These are phyloP conservation scores for Yarrowia bubula DNA, from an alignment of 805 yeast genomes.

Conservation along the genomic window DNA sequence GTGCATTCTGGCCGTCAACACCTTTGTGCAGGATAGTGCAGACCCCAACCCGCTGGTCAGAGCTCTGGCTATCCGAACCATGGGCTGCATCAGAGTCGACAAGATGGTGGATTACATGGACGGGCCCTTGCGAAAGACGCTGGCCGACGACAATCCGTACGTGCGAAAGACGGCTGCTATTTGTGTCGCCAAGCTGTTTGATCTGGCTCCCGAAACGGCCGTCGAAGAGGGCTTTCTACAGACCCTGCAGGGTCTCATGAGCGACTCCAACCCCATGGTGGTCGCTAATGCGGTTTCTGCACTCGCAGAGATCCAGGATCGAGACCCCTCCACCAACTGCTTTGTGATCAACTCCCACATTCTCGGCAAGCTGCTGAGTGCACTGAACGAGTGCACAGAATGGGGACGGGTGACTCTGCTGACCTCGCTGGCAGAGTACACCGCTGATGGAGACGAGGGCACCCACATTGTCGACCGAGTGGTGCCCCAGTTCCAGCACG, in stretches of 20 bases:
- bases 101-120: constrained; percentile 94
- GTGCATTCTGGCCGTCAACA: constrained; percentile 92
- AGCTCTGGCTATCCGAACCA: constrained; percentile 94
- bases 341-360: constrained; percentile 44
- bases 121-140: constrained; percentile 78
- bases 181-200: constrained; percentile 93
- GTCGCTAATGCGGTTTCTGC: constrained; percentile 92
- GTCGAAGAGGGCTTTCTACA: constrained; percentile 83
- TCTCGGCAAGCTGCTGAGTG: constrained; percentile 62
- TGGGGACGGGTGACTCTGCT: constrained; percentile 96
- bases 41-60: constrained; percentile 96
- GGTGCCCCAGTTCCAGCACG: constrained; percentile 73
- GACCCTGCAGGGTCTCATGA: constrained; percentile 61
- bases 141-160: constrained; percentile 91
- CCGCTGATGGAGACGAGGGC: constrained; percentile 62
- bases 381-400: constrained; percentile 95
- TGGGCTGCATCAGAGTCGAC: constrained; percentile 97
- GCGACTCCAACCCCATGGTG: constrained; percentile 94
- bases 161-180: constrained; percentile 97
- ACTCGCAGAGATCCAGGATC: constrained; percentile 73
- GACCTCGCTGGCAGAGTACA: constrained; percentile 73
- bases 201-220: constrained; percentile 75
- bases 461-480: constrained; percentile 61
- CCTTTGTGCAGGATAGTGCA: constrained; percentile 91
- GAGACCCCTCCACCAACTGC: constrained; percentile 54